These are phyloP conservation scores for Alternaria panax DNA, from an alignment of 2,329 filamentous ascomycete genomes.

Conservation along the genomic window DNA sequence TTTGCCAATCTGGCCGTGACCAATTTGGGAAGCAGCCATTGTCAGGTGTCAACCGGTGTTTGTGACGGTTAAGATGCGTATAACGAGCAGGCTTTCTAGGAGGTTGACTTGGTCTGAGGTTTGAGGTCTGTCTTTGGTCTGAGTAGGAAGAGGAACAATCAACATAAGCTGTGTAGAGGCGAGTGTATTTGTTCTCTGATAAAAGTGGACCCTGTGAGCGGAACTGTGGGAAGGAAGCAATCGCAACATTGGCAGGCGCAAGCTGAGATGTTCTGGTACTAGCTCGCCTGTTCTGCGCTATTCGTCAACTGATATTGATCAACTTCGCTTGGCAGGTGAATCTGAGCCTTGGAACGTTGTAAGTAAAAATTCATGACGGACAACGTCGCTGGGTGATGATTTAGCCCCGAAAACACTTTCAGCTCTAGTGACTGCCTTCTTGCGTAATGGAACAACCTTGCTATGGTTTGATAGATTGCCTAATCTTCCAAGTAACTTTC, in stretches of 20 bases:
- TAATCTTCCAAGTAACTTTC: constrained; percentile 33
- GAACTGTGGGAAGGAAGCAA: background rate
- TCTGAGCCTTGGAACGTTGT: background rate
- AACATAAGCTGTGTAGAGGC: background rate
- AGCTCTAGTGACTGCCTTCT: background rate
- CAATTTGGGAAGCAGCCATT: constrained; percentile 5
- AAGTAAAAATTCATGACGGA: background rate
- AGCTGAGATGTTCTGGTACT: background rate
- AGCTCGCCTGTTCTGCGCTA: background rate
- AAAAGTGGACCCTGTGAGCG: background rate
- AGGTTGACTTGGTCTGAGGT: background rate
- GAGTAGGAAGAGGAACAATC: background rate
- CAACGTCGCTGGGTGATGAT: no score
- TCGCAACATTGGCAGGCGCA: background rate
- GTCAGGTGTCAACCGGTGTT: background rate
- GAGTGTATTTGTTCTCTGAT: background rate
- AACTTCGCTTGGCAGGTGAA: background rate
- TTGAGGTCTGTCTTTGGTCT: background rate
- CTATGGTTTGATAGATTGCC: background rate
- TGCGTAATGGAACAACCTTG: background rate
- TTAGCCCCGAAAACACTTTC: background rate
- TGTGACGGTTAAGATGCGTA: background rate
- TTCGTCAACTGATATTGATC: background rate
- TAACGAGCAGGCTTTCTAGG: background rate
- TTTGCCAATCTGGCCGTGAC: constrained; percentile 25